phyloP scores from a whole-genome alignment of 345 rosid genomes.

The Balakata baccata region DNA sequence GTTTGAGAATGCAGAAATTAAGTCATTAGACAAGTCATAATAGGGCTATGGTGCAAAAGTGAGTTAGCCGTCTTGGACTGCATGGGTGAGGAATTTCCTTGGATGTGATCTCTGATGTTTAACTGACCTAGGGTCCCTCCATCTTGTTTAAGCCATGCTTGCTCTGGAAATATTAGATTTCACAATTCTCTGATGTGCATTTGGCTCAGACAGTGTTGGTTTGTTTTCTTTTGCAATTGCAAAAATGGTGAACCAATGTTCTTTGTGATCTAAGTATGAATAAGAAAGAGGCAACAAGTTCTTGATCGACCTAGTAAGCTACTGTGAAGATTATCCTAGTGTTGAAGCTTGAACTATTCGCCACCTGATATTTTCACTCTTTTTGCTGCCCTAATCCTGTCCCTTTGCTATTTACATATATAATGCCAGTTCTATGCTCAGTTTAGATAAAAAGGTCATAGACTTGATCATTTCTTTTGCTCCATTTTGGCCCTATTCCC shows the following conservation, averaged over 20 bases:
- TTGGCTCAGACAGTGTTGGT: not conserved
- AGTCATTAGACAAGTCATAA: not conserved
- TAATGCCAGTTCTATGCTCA: not conserved
- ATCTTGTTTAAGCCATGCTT: not conserved
- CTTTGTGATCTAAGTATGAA: not conserved
- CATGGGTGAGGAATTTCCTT: not conserved
- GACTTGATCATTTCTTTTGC: not conserved
- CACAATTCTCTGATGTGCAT: not conserved
- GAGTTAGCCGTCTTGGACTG: not conserved
- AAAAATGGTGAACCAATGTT: not conserved
- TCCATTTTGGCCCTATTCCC: not conserved
- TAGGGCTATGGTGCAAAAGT: not conserved
- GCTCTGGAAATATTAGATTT: not conserved
- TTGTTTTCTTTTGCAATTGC: not conserved
- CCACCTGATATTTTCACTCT: not conserved
- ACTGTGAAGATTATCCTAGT: not conserved
- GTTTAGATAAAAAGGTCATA: not conserved
- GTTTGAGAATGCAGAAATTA: not conserved
- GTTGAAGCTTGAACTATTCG: too few relatives aligned
- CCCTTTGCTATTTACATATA: not conserved
- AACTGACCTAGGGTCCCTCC: not conserved
- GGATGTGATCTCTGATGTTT: not conserved
- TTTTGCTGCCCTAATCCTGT: not conserved
- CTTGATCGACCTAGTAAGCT: not conserved
- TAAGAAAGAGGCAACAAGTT: not conserved